Conservation (phyloP, 2,329 filamentous ascomycete species). For the Herpotrichia juniperi region DNA sequence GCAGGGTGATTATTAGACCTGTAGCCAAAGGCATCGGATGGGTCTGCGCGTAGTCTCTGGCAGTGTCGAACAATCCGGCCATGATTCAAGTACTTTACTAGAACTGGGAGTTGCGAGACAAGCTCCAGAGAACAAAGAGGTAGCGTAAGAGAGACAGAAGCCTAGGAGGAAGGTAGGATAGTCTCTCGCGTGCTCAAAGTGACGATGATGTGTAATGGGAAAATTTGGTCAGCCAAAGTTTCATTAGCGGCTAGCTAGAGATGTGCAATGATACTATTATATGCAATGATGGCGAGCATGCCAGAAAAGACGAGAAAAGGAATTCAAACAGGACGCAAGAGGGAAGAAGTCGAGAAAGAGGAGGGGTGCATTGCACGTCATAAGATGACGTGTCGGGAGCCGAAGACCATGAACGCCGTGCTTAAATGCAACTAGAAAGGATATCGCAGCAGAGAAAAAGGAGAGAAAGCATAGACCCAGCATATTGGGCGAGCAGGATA, state of each 20-base stretch:
- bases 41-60: conserved; percentile 29
- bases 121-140: neutral
- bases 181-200: neutral
- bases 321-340: conserved; percentile 10
- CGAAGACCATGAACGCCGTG: conserved; percentile 33
- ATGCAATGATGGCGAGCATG: conserved; percentile 4
- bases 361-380: conserved; percentile 24
- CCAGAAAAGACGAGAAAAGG: conserved; percentile 10
- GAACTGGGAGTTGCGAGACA: neutral
- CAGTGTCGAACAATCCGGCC: conserved; percentile 21
- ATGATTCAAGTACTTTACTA: conserved; percentile 15
- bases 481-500: conserved; percentile 25
- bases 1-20: conserved; percentile 24
- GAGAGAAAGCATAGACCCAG: conserved; percentile 30
- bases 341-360: conserved; percentile 13
- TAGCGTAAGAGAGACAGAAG: neutral
- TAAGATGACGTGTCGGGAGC: conserved; percentile 28
- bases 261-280: conserved; percentile 21
- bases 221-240: conserved; percentile 18
- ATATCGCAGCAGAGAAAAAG: conserved; percentile 40
- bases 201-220: neutral
- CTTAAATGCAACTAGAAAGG: conserved; percentile 37
- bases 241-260: conserved; percentile 27
- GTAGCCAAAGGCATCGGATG: conserved; percentile 26
- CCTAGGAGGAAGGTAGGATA: neutral